These are phyloP conservation scores for Fusarium vanettenii DNA, from an alignment of 2,329 filamentous ascomycete species.

Conservation along the genomic window DNA sequence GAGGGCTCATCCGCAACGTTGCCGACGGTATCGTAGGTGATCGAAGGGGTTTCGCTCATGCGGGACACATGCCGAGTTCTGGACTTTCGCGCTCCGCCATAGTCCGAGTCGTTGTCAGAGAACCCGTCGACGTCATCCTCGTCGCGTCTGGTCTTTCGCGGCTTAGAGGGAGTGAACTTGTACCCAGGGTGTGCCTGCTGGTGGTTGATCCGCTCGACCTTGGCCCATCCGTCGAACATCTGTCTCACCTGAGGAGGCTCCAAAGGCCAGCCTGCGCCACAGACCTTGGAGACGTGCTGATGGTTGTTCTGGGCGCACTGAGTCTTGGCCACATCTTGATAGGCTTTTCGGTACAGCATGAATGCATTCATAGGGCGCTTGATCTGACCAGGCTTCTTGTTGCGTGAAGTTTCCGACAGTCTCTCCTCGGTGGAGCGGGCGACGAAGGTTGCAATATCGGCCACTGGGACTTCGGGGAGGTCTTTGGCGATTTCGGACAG, in stretches of 20 bases:
- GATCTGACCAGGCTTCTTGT: constrained; percentile 80
- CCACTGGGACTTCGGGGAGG: constrained; percentile 70
- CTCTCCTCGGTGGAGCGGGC: constrained; percentile 76
- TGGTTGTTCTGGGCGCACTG: constrained; percentile 91
- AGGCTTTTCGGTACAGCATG: constrained; percentile 96
- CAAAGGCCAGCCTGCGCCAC: constrained; percentile 85
- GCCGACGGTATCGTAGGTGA: constrained; percentile 17
- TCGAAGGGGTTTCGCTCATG: constrained; percentile 32
- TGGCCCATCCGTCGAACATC: constrained; percentile 82
- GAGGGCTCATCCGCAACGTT: constrained; percentile 9
- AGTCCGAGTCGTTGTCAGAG: constrained; percentile 39
- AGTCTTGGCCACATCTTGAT: constrained; percentile 85
- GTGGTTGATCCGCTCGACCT: constrained; percentile 86
- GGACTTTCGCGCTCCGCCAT: constrained; percentile 16
- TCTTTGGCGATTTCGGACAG: constrained; percentile 78
- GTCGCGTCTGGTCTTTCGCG: constrained; percentile 56
- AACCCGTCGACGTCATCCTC: constrained; percentile 19
- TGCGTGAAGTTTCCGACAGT: constrained; percentile 71
- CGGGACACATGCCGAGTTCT: constrained; percentile 26
- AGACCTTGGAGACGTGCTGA: constrained; percentile 89
- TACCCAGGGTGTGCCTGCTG: constrained; percentile 87
- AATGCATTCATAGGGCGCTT: constrained; percentile 97
- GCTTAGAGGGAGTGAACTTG: constrained; percentile 90
- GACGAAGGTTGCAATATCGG: constrained; percentile 85
- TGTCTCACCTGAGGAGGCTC: constrained; percentile 80